These are phyloP conservation scores for Globisporangium lucens DNA, from an alignment of 352 stramenopile species.

Conservation along the genomic window DNA sequence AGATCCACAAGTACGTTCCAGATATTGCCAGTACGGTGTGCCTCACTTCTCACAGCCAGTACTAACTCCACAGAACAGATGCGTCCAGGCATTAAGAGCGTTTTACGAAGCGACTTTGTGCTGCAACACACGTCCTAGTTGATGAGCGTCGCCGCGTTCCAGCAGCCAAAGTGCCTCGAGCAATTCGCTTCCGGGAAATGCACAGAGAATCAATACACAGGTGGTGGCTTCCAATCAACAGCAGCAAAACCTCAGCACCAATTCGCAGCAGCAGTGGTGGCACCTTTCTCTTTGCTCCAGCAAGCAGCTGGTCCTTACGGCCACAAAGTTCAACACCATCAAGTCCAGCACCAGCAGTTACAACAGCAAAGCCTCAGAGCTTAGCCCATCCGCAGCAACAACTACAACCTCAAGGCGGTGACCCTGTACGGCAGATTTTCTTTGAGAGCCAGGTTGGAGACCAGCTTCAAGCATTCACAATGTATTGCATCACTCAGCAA, in stretches of 20 bases:
- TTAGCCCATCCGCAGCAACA: not conserved
- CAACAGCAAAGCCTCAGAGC: not conserved
- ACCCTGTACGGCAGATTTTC: constrained; percentile 38
- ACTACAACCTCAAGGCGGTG: constrained; percentile 3
- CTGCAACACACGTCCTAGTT: constrained; percentile 30
- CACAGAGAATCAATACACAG: not conserved
- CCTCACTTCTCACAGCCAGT: no score
- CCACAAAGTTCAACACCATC: not conserved
- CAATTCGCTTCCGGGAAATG: constrained; percentile 5
- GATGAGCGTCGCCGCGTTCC: constrained; percentile 27
- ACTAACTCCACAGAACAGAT: constrained; percentile 11
- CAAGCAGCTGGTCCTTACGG: not conserved
- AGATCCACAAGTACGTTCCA: constrained; percentile 18
- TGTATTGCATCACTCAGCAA: not conserved
- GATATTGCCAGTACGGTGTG: not conserved
- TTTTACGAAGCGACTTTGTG: constrained; percentile 26
- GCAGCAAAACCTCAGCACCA: not conserved
- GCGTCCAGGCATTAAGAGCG: constrained; percentile 22
- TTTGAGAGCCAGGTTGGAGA: constrained; percentile 60
- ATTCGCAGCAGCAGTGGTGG: not conserved
- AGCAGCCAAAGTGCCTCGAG: constrained; percentile 28
- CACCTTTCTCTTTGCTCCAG: not conserved
- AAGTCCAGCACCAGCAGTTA: not conserved
- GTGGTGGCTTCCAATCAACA: not conserved
- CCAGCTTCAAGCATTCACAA: not conserved